Percentiles rank a stretch among this genome's conserved stretches.
Conservation (phyloP, 2,329 filamentous ascomycete species). For the Paracamarosporium sp. region DNA sequence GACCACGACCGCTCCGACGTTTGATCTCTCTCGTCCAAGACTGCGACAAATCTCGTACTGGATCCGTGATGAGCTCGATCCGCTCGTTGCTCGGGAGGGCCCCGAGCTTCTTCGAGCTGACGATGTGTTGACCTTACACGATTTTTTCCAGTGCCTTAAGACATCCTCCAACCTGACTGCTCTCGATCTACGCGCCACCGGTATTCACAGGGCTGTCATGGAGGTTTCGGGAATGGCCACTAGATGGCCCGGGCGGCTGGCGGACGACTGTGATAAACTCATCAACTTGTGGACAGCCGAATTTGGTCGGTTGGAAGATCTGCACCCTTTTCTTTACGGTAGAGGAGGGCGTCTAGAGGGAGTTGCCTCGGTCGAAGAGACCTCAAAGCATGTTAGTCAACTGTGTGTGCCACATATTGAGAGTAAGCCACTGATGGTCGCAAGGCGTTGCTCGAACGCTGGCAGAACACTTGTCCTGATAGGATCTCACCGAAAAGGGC, state of each 20-base stretch:
- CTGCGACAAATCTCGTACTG: conserved; percentile 49
- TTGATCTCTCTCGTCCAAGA: conserved; percentile 31
- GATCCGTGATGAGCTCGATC: conserved; percentile 58
- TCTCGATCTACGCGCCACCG: conserved; percentile 48
- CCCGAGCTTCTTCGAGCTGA: conserved; percentile 51
- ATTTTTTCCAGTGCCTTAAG: conserved; percentile 42
- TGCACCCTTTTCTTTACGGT: conserved; percentile 52
- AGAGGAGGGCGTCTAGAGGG: conserved; percentile 52
- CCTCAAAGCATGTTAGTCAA: conserved; percentile 45
- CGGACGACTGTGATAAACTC: conserved; percentile 54
- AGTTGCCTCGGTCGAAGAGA: conserved; percentile 46
- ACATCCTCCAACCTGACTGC: conserved; percentile 34
- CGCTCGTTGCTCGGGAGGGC: conserved; percentile 53
- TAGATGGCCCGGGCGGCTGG: conserved; percentile 54
- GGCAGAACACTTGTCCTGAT: conserved; percentile 39
- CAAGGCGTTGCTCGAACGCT: conserved; percentile 42
- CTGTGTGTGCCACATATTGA: background rate
- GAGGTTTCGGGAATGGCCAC: conserved; percentile 54
- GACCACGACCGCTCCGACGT: conserved; percentile 16
- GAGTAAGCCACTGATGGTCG: background rate
- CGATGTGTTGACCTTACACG: conserved; percentile 53
- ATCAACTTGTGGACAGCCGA: conserved; percentile 46
- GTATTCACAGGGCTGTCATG: conserved; percentile 55
- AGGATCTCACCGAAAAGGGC: conserved; percentile 37
- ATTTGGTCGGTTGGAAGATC: conserved; percentile 46